These are phyloP conservation scores for Syzygium aromaticum DNA, from an alignment of 345 rosid genomes.

Conservation along the genomic window DNA sequence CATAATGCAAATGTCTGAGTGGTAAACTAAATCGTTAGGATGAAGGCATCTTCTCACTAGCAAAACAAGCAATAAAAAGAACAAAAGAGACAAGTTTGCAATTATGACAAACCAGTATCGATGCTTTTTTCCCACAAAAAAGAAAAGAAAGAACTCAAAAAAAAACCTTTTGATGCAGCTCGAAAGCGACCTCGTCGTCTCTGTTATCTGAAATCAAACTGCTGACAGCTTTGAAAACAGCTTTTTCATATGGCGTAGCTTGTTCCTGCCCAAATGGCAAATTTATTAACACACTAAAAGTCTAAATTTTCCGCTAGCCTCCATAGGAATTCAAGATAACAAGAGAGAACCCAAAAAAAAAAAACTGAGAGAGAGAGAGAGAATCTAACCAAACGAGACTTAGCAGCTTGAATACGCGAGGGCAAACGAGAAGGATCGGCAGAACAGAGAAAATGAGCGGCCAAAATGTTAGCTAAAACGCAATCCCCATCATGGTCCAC, in stretches of 20 bases:
- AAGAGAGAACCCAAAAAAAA: background rate
- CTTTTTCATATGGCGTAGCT: constrained; percentile 69
- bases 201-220: constrained; percentile 46
- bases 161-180: constrained; percentile 52
- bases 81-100: background rate
- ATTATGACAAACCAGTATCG: background rate
- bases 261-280: constrained; percentile 36
- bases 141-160: background rate
- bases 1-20: background rate
- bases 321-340: background rate
- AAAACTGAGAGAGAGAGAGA: background rate
- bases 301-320: background rate
- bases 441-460: constrained; percentile 56
- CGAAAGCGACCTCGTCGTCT: constrained; percentile 64
- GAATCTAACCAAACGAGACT: constrained; percentile 42
- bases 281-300: background rate
- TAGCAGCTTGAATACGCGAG: constrained; percentile 38
- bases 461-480: constrained; percentile 70
- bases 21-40: background rate
- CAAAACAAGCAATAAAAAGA: background rate
- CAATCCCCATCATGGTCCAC: constrained; percentile 49
- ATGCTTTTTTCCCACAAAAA: background rate
- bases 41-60: background rate
- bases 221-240: constrained; percentile 45
- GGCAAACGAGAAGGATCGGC: constrained; percentile 33